Evolutionary conservation across 768 basidiomycete genomes (phyloP).

Genomic region (Sarcodon sp.): DNA sequence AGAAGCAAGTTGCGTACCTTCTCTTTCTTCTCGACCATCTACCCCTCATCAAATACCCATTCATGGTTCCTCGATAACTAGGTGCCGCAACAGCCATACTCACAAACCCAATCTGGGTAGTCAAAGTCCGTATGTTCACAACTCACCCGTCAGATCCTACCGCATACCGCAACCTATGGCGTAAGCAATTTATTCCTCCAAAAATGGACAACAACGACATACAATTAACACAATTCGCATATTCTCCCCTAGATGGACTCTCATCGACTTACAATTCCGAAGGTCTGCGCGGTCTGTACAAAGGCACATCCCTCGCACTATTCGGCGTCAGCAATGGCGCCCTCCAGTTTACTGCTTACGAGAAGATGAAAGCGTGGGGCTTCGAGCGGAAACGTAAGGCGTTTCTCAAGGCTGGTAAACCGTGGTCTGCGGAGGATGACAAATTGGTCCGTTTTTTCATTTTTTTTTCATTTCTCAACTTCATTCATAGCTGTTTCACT

Average conservation of each 20-base stretch:
- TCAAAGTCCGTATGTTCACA: slow-evolving; percentile 95
- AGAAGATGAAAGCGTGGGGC: slow-evolving; percentile 88
- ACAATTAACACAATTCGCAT: neutral
- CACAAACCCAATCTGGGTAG: slow-evolving; percentile 97
- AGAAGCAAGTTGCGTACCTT: slow-evolving; percentile 71
- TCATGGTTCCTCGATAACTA: slow-evolving; percentile 19
- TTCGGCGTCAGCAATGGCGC: slow-evolving; percentile 93
- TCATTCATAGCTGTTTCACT: neutral
- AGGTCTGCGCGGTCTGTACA: slow-evolving; percentile 71
- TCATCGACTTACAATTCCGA: slow-evolving; percentile 58
- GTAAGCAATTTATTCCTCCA: slow-evolving; percentile 28
- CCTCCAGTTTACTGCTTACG: slow-evolving; percentile 92
- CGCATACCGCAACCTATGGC: slow-evolving; percentile 71
- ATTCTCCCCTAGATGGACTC: slow-evolving; percentile 47
- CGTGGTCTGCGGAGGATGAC: slow-evolving; percentile 64
- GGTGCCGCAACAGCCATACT: slow-evolving; percentile 89
- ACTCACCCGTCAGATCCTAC: slow-evolving; percentile 49
- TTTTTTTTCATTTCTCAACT: slow-evolving; percentile 1
- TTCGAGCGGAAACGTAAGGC: slow-evolving; percentile 65
- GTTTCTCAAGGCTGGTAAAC: slow-evolving; percentile 44
- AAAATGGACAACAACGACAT: neutral
- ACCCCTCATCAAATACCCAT: neutral
- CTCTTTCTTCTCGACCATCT: slow-evolving; percentile 4
- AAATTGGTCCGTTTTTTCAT: slow-evolving; percentile 62
- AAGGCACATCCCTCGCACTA: slow-evolving; percentile 78